phyloP scores from a whole-genome alignment of 1,284 basidiomycete genomes.

The Earliella scabrosa region DNA sequence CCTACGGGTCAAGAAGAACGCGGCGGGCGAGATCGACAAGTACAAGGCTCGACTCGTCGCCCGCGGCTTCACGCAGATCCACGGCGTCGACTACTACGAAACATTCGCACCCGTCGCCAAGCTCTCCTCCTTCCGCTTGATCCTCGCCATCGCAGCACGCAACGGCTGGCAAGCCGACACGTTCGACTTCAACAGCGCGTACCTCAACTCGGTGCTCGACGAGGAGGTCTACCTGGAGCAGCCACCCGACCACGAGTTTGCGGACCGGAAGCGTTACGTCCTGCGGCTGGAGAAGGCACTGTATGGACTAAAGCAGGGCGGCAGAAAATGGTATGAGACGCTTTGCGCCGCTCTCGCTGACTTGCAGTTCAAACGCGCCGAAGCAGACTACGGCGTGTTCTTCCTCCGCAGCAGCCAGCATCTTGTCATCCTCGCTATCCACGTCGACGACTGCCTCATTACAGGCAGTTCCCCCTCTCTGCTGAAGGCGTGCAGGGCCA shows the following conservation, averaged over 20 bases:
- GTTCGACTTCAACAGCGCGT: constrained; percentile 47
- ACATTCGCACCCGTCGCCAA: constrained; percentile 37
- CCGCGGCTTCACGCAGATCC: constrained; percentile 43
- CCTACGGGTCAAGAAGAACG: constrained; percentile 36
- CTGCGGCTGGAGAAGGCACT: constrained; percentile 23
- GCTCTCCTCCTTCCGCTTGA: constrained; percentile 29
- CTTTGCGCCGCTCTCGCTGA: constrained; percentile 11
- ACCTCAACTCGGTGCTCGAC: constrained; percentile 40
- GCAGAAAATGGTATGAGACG: constrained; percentile 24
- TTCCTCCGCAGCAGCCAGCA: background rate
- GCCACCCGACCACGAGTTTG: constrained; percentile 30
- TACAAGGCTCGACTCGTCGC: constrained; percentile 43
- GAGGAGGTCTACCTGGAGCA: constrained; percentile 39
- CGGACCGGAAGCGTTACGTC: background rate
- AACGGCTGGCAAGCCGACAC: constrained; percentile 38
- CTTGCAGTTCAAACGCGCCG: constrained; percentile 21
- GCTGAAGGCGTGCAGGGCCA: constrained; percentile 15
- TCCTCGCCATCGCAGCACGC: constrained; percentile 39
- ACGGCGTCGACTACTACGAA: constrained; percentile 42
- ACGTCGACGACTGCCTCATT: constrained; percentile 38
- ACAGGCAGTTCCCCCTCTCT: constrained; percentile 21
- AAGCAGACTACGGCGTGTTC: constrained; percentile 27
- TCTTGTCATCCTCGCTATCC: constrained; percentile 28
- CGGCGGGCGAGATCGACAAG: constrained; percentile 28
- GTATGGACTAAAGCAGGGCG: constrained; percentile 33